Evolutionary conservation across 805 yeast species (phyloP), one percentile per base, ranked within the genome.

Genomic region (Tetrapisispora iriomotensis): DNA sequence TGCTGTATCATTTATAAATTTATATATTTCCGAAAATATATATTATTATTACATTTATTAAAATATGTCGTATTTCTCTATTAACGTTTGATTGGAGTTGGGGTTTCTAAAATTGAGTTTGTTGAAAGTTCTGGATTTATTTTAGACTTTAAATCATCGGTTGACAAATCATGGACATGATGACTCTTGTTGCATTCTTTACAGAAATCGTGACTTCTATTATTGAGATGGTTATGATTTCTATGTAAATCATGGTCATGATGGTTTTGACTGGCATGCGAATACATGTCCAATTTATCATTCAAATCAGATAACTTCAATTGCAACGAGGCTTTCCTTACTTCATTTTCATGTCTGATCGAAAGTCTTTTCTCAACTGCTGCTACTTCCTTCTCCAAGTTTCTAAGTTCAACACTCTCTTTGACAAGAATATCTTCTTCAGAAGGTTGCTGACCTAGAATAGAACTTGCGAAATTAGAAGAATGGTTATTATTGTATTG

Each of bases 351-450:
- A 29, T 60, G 58, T 41, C 61, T 58, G 20, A 59, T 47, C 14
- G 53, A 50, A 13, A 65, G 47, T 34, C 54, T 59, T n/a, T 55
- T 44, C 27, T 56, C 58, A 22, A 61, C 48, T 3, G 52, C 45
- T 20, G 50, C 53, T n/a, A 65, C 59, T 37, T 61, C 60, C 8
- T 50, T 51, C 36, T 64, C 61, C 27, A 65, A 44, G 22, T 50
- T 50, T 34, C 53, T 53, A 21, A 65, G 48, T 37, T 64, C 68
- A 18, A 48, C 45, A 17, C 63, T 60, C 36, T 64, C 68, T 37
- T 48, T 51, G 17, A 57, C 40, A 36, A 63, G 46, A 32, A 62
- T 56, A 28, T 62, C 67, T 36, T 54, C 59, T 25, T 64, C 67
- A 2, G 51, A 43, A 14, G 56, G 56, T 21, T 27, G 36, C 15